Evolutionary conservation across 2,329 filamentous ascomycete species (phyloP).

Genomic region (Penicillium sp.): DNA sequence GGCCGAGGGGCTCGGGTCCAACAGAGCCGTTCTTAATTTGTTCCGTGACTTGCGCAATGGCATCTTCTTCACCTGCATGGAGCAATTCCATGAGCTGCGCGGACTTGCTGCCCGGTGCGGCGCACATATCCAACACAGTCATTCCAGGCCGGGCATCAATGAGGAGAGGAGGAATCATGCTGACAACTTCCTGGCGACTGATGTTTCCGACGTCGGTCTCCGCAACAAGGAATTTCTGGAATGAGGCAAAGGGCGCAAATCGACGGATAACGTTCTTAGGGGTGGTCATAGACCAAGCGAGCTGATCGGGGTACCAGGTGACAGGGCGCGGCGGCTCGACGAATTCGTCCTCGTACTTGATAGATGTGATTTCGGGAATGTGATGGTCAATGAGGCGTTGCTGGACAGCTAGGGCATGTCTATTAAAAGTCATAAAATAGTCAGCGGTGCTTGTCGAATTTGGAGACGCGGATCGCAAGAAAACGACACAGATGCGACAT

Average conservation of each 20-base stretch:
- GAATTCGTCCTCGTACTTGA: slow-evolving; percentile 74
- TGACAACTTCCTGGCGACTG: slow-evolving; percentile 93
- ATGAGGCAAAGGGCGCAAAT: slow-evolving; percentile 88
- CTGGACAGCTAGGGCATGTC: slow-evolving; percentile 88
- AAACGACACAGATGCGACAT: slow-evolving; percentile 27
- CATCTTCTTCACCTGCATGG: slow-evolving; percentile 84
- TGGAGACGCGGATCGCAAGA: slow-evolving; percentile 4
- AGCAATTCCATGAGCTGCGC: slow-evolving; percentile 93
- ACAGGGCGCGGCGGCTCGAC: slow-evolving; percentile 81
- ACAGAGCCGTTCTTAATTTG: slow-evolving; percentile 61
- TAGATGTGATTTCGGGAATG: slow-evolving; percentile 82
- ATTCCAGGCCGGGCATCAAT: slow-evolving; percentile 89
- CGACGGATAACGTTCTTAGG: slow-evolving; percentile 93
- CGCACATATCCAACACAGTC: slow-evolving; percentile 92
- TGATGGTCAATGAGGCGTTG: slow-evolving; percentile 82
- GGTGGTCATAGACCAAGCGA: slow-evolving; percentile 97
- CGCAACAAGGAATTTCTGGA: slow-evolving; percentile 96
- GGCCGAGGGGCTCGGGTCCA: slow-evolving; percentile 43
- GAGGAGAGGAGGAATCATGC: slow-evolving; percentile 95
- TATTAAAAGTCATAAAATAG: slow-evolving; percentile 33
- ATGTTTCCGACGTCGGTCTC: slow-evolving; percentile 98
- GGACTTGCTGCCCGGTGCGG: slow-evolving; percentile 94
- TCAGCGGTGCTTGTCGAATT: slow-evolving; percentile 11
- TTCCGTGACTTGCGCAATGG: slow-evolving; percentile 68
- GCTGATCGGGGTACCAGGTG: slow-evolving; percentile 87